Evolutionary conservation across 768 basidiomycete species (phyloP), one percentile per base, ranked within the genome.

Genomic region (Calocybe indica): DNA sequence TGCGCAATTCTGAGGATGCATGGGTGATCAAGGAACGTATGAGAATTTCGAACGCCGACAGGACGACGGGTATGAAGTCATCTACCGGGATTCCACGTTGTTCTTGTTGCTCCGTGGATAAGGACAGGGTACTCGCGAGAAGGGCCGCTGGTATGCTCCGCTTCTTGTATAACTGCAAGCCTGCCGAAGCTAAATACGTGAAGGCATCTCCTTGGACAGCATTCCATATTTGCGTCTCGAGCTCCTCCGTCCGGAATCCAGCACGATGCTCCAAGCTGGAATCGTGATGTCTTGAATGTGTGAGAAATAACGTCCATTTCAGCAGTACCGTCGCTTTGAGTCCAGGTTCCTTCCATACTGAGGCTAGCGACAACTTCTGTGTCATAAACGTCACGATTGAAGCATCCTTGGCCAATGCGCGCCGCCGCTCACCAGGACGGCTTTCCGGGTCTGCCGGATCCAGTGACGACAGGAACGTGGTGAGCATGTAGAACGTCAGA

Each of bases 291-390:
- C 90, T 75, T 5, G 81, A 75, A 52, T 89, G 83, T 1, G 89
- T 83, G 54, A 92, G 70, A 62, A 91, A 90, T 49, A 94, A 72
- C 0, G 91, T 86, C 90, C 91, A 94, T 58, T 90, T 89, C 35
- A 96, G 73, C n/a, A 86, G 65, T 5, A 93, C 58, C 1, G 77
- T 73, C 0, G 89, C 83, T 57, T 85, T 88, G 11, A 95, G 65
- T 1, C 82, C 81, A 1, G 73, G 66, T 13, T 85, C 82, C 46
- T 75, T 83, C 89, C 90, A 92, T 11, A 73, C 65, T 2, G 76
- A 65, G 2, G 72, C 55, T 7, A 75, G 58, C 10, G 73, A 67
- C 6, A 88, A 65, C 50, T 78, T 79, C 46, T 68, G 77, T 13
- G 71, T 78, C 83, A 89, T 82, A 49, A 71, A 80, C 0, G 71